Evolutionary conservation across 371 early-diverging fungal genomes (phyloP).

Genomic region (Rhizopus sp.): DNA sequence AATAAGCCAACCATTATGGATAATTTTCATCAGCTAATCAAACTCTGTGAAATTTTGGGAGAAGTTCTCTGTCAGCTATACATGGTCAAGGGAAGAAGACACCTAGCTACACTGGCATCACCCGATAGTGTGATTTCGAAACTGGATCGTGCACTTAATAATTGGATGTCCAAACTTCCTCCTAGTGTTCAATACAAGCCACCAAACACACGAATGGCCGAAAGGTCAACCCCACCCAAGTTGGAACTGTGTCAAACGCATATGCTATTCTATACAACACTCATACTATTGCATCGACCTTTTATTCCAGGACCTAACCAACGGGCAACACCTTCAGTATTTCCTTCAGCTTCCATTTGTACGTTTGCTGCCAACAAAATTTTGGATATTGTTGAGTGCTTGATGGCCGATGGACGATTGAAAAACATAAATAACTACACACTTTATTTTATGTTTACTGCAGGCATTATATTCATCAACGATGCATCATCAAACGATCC

Average conservation of each 20-base stretch:
- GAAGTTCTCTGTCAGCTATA: slow-evolving; percentile 47
- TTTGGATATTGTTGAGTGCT: slow-evolving; percentile 49
- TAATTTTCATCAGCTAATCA: slow-evolving; percentile 43
- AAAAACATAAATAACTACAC: slow-evolving; percentile 44
- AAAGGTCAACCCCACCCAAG: slow-evolving; percentile 38
- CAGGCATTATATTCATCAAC: slow-evolving; percentile 53
- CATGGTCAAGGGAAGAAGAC: slow-evolving; percentile 43
- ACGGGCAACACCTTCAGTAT: slow-evolving; percentile 32
- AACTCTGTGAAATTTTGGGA: slow-evolving; percentile 44
- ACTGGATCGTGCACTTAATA: slow-evolving; percentile 49
- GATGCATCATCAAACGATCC: slow-evolving; percentile 44
- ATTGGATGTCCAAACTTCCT: slow-evolving; percentile 55
- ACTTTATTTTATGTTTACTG: slow-evolving; percentile 48
- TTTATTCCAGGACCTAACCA: slow-evolving; percentile 50
- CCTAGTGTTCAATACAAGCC: slow-evolving; percentile 44
- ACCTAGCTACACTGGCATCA: slow-evolving; percentile 32
- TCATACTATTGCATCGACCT: slow-evolving; percentile 78
- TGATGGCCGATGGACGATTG: slow-evolving; percentile 33
- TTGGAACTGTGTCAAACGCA: slow-evolving; percentile 57
- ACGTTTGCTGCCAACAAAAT: slow-evolving; percentile 62
- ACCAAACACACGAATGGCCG: slow-evolving; percentile 35
- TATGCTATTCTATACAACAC: slow-evolving; percentile 72
- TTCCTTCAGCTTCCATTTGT: slow-evolving; percentile 55
- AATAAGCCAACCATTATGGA: slow-evolving; percentile 41
- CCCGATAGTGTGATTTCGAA: slow-evolving; percentile 43